Conservation (phyloP, 805 yeast genomes). For the Suhomyces sp. region DNA sequence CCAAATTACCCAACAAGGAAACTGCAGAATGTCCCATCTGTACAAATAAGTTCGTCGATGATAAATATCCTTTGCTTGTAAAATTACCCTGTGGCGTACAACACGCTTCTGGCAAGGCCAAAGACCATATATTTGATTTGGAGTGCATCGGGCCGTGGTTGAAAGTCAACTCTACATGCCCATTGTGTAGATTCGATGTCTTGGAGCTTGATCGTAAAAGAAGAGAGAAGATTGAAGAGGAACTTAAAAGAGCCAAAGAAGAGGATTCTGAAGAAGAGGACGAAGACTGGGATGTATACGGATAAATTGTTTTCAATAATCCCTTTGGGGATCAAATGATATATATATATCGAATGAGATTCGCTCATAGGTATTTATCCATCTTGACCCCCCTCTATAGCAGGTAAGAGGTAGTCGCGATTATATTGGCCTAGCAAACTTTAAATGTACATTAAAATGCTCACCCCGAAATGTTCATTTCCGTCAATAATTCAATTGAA, state of each 20-base stretch:
- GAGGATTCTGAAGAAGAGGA: constrained; percentile 52
- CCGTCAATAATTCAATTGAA: background rate
- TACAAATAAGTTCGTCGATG: constrained; percentile 66
- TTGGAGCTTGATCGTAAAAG: constrained; percentile 34
- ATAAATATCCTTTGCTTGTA: constrained; percentile 77
- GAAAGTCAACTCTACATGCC: constrained; percentile 70
- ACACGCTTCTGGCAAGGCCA: constrained; percentile 17
- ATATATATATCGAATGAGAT: too few relatives aligned
- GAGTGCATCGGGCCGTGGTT: constrained; percentile 94
- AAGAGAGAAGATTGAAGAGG: constrained; percentile 31
- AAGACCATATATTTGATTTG: constrained; percentile 72
- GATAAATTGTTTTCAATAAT: constrained; percentile 31
- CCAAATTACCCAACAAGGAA: constrained; percentile 35
- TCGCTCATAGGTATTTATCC: too few relatives aligned
- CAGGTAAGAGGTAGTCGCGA: too few relatives aligned
- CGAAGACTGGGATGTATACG: constrained; percentile 79
- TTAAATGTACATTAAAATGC: too few relatives aligned
- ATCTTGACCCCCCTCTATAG: too few relatives aligned
- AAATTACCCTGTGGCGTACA: constrained; percentile 60
- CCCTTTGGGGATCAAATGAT: too few relatives aligned
- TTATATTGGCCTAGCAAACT: too few relatives aligned
- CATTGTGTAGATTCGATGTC: constrained; percentile 78
- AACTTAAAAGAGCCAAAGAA: constrained; percentile 38
- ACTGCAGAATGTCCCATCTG: constrained; percentile 83
- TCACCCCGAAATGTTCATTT: background rate